Evolutionary conservation across 768 basidiomycete species (phyloP).

Genomic region (Harrya chromipes): DNA sequence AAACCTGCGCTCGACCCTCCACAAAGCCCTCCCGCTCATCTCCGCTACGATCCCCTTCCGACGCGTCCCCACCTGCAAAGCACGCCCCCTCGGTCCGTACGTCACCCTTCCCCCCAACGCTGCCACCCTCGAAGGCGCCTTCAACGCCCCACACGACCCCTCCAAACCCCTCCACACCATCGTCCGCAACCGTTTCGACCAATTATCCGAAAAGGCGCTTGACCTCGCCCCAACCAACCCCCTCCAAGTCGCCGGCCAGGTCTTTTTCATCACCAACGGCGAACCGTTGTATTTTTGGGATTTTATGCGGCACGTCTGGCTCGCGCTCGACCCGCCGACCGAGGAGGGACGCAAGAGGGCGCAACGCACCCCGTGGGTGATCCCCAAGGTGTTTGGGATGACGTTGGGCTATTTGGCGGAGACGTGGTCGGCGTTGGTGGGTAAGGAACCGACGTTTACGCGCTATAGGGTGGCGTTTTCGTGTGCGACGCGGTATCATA

Average conservation of each 20-base stretch:
- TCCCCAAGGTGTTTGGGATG: constrained; percentile 67
- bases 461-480: constrained; percentile 78
- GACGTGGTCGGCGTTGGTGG: constrained; percentile 65
- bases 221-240: constrained; percentile 50
- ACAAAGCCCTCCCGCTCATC: constrained; percentile 56
- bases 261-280: constrained; percentile 95
- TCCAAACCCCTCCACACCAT: constrained; percentile 47
- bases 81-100: constrained; percentile 83
- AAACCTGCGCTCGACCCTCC: constrained; percentile 41
- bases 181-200: constrained; percentile 79
- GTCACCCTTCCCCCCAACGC: constrained; percentile 58
- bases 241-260: constrained; percentile 86
- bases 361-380: constrained; percentile 37
- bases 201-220: constrained; percentile 59
- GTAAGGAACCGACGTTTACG: constrained; percentile 84
- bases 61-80: constrained; percentile 73
- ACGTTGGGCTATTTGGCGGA: constrained; percentile 71
- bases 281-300: constrained; percentile 98
- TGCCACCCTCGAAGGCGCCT: constrained; percentile 53
- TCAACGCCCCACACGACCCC: constrained; percentile 43
- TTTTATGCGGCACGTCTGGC: constrained; percentile 80
- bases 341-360: constrained; percentile 42
- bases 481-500: constrained; percentile 81
- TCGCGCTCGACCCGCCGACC: constrained; percentile 52
- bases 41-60: constrained; percentile 59